Base-by-base conservation (phyloP, 768 basidiomycete genomes). In the Lactarius sp. region DNA sequence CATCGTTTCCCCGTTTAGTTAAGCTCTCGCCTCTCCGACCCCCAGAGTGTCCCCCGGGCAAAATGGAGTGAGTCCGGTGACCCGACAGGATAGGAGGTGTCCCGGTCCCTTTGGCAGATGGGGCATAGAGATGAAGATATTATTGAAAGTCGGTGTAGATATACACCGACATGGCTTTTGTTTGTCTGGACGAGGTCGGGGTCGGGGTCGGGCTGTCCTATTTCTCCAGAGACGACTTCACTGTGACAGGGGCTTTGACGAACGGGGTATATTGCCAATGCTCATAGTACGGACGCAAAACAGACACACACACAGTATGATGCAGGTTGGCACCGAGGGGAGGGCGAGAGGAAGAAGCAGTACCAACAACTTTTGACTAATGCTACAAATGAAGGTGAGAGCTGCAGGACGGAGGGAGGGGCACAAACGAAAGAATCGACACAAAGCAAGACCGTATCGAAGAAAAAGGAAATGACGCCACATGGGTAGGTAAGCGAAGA, bases 341-440 rank as follows among this genome's bases (percentile, higher is more conserved):
- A 6, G 8, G 16, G 6, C 5, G 10, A 10, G 8, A 31, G 14
- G 22, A n/a, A 33, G 52, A 42, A 27, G 33, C 34, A 52, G 62
- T 59, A 52, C 57, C 37, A 53, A 47, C 44, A 33, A 63, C 52
- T 59, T 64, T 64, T 50, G 58, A 64, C 62, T 64, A 64, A 54
- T 54, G 62, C 62, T 64, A 64, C 62, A 64, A 62, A 64, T 64
- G 62, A 64, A 59, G 18, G 62, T 59, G 62, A 61, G 36, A 61
- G 60, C 54, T 55, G 51, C 27, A 52, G 10, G 53, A 49, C 50
- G 37, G 37, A 55, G 27, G 22, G 46, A 6, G 36, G 27, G 37
- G 5, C 27, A 42, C 52, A 47, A 61, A 61, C 59, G 31, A 55
- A 55, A 61, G 53, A 61, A 20, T 37, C 60, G 27, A 54, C 42